Conservation (phyloP, 2,329 filamentous ascomycete genomes). For the Neocatenulostroma microsporum region DNA sequence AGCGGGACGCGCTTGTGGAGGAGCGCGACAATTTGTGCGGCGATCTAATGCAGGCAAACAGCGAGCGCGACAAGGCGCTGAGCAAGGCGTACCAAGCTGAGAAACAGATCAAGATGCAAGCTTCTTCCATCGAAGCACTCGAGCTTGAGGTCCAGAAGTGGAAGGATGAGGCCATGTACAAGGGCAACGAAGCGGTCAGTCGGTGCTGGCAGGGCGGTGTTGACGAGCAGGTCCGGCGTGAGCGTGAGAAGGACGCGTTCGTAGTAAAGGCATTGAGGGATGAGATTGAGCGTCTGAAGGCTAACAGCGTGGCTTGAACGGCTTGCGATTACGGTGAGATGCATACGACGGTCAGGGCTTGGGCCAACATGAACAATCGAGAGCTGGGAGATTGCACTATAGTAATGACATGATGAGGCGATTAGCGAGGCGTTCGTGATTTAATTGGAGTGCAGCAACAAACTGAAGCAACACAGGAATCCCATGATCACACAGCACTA, state of each 20-base stretch:
- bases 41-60: neutral
- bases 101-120: conserved; percentile 10
- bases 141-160: conserved; percentile 14
- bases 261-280: conserved; percentile 11
- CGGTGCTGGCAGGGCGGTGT: conserved; percentile 16
- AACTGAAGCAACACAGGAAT: no score
- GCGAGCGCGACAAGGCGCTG: conserved; percentile 1
- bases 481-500: no score
- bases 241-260: conserved; percentile 16
- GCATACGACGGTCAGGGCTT: no score
- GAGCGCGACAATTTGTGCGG: conserved; percentile 12
- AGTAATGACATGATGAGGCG: no score
- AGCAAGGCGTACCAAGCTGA: conserved; percentile 1
- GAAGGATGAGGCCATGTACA: conserved; percentile 14
- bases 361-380: no score
- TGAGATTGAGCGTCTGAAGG: conserved; percentile 7
- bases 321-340: no score
- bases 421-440: no score
- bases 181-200: conserved; percentile 11
- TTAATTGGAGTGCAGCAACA: no score
- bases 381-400: no score
- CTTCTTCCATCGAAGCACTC: conserved; percentile 10
- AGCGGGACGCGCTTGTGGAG: conserved; percentile 5
- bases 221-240: conserved; percentile 17
- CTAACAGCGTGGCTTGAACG: no score